Evolutionary conservation across 352 stramenopile species (phyloP), one percentile per base, ranked within the genome.

Genomic region (Phytophthora sp.): DNA sequence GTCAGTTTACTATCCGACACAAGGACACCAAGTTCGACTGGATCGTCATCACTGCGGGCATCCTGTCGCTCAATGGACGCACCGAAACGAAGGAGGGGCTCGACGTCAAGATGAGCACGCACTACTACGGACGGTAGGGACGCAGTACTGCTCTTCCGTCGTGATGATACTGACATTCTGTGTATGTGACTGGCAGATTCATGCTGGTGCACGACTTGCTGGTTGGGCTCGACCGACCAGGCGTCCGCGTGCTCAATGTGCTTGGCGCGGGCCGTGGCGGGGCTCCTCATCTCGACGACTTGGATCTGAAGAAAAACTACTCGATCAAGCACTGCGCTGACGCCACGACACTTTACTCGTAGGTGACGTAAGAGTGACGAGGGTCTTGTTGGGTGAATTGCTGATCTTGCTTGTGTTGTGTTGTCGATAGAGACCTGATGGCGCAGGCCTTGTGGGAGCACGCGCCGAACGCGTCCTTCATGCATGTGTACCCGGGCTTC

Each of bases 41-140:
- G 67, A 58, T 75, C 56, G 38, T 75, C 7, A 15, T 75, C 12
- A 69, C 67, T 1, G 55, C 67, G 2, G 62, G 67, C 16, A 69
- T 75, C 11, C 27, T 71, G 31, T 71, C 67, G 36, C 50, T 75
- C 29, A 75, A 75, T 23, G 67, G 67, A 20, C 67, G 67, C 4
- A 75, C 67, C 1, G 67, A 75, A 45, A 75, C 67, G 9, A 60
- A 55, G 29, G 67, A 75, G 23, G 67, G 67, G 2, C 62, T 75
- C 11, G 67, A 75, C 26, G 56, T 72, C 30, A 75, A 75, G 62
- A 75, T 75, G 67, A 62, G 55, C 50, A 75, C 62, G 7, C 67
- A 75, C 56, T 75, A 69, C 62, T 75, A 75, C 38, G 67, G 67
- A 51, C 62, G 67, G 67, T 75, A 33, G 29, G 29, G 29, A 33